Conservation (phyloP, 2,329 filamentous ascomycete genomes). For the Verticillium nubilum region DNA sequence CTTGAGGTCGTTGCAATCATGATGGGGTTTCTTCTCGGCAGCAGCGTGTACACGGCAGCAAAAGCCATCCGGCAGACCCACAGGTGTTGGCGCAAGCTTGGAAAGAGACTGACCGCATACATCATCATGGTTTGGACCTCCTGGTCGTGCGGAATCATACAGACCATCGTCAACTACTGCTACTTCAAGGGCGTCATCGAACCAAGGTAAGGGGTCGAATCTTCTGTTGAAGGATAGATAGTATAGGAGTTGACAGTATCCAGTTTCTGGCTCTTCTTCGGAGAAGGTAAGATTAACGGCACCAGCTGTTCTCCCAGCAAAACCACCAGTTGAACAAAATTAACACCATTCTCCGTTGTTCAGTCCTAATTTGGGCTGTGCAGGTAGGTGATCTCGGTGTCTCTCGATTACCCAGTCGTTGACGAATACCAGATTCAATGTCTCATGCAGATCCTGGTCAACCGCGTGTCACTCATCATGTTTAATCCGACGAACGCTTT, state of each 20-base stretch:
- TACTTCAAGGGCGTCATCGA: neutral
- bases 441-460: constrained; percentile 47
- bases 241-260: neutral
- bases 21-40: neutral
- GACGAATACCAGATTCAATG: constrained; percentile 30
- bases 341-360: neutral
- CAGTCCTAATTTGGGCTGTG: constrained; percentile 15
- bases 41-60: neutral
- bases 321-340: neutral
- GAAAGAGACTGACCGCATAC: neutral
- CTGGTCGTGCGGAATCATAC: neutral
- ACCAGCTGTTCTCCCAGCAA: neutral
- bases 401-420: neutral
- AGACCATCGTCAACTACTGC: neutral
- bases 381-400: constrained; percentile 11
- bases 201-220: neutral
- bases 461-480: constrained; percentile 40
- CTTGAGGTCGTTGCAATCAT: neutral
- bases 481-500: constrained; percentile 27
- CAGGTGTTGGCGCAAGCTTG: neutral
- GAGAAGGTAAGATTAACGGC: neutral
- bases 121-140: neutral
- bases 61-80: neutral
- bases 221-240: too few relatives aligned
- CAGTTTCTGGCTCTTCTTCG: neutral